Conservation (phyloP, 108 stramenopile genomes). For the Stephanodiscus minutulus region DNA sequence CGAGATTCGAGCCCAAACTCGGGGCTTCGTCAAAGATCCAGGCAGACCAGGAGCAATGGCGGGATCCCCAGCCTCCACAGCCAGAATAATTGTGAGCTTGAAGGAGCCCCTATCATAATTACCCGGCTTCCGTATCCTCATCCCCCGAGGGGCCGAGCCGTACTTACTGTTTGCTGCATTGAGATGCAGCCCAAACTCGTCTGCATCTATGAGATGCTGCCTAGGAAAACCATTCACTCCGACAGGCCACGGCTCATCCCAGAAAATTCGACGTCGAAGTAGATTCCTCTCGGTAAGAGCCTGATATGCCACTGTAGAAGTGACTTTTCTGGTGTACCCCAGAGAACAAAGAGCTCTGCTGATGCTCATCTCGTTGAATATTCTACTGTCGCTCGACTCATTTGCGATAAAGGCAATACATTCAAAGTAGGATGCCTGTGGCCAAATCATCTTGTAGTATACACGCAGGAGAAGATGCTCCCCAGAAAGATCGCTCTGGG, state of each 20-base stretch:
- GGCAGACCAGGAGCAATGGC: background rate
- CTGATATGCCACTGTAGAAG: background rate
- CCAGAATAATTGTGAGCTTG: background rate
- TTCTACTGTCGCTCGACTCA: background rate
- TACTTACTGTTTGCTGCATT: conserved; percentile 3
- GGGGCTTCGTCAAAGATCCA: background rate
- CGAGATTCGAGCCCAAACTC: background rate
- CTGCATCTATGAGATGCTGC: background rate
- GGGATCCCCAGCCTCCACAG: background rate
- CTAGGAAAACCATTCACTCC: background rate
- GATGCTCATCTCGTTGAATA: background rate
- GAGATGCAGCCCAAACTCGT: background rate
- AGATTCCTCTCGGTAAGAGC: background rate
- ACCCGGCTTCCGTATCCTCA: background rate
- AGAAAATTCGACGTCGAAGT: background rate
- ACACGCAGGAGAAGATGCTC: background rate
- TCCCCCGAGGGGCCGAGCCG: background rate
- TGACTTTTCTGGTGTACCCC: background rate
- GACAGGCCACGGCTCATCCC: background rate
- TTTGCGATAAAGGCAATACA: background rate
- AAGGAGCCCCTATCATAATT: background rate
- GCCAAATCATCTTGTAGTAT: background rate
- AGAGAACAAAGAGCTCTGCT: background rate
- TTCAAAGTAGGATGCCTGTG: background rate
- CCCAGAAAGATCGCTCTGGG: background rate